Evolutionary conservation across 768 basidiomycete species (phyloP), one percentile per base, ranked within the genome.

Genomic region (Bullera alba): DNA sequence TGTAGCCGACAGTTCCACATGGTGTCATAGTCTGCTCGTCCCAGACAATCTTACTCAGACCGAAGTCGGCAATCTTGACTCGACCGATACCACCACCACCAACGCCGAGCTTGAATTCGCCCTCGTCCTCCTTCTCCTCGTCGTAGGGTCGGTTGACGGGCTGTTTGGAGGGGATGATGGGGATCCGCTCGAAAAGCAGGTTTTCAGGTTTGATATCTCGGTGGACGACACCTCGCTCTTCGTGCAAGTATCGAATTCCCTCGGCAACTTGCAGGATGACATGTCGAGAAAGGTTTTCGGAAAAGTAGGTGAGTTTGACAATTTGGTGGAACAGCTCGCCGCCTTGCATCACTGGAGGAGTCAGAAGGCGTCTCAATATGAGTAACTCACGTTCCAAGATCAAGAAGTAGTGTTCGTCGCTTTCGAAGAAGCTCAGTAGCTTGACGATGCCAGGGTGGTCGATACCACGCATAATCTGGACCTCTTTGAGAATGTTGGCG

Each of bases 151-250:
- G 84, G 2, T 79, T 79, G 34, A 81, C 72, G 3, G 84, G 80
- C 35, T 79, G 76, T 63, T 83, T 84, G 5, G 91, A 91, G 1
- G 93, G 91, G 16, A 87, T 76, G 66, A 93, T 86, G 27, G 90
- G 87, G 72, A 96, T 93, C 17, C 83, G 80, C 43, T 91, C 86
- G 69, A 97, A 99, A 1, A 99, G 77, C 15, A 99, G 77, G 69
- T 97, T 99, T 67, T 97, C 95, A 1, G 95, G 95, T 69, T 99
- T 99, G 77, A 99, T 99, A 67, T 99, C 95, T 29, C 95, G 87
- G 71, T 99, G 95, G 2, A 97, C 92, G 26, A 99, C 91, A 8
- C 95, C 95, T 17, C 89, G 84, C 71, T 96, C 95, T 71, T 97
- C 92, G 70, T 99, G 95, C 6, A 99, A 79, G 73, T 97, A 88